A percentile compares a stretch with the other conserved stretches of the same genome.
Evolutionary conservation across 176 grass and related monocot genomes (phyloP).

Genomic region (Cenchrus fungigraminus): DNA sequence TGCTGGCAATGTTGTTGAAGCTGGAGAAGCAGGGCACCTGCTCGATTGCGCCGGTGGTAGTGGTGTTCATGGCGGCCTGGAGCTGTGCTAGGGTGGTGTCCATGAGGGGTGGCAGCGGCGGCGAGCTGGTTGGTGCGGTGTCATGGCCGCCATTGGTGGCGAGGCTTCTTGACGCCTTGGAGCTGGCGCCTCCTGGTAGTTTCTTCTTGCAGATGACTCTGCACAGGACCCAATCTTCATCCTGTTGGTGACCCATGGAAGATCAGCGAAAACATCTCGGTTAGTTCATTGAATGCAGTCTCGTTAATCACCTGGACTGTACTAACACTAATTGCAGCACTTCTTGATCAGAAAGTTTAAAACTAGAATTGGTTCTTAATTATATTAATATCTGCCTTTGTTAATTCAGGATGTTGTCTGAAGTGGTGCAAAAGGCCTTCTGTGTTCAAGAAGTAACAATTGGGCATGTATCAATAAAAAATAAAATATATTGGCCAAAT

Average conservation of each 20-base stretch:
- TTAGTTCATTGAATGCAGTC: slow-evolving; percentile 34
- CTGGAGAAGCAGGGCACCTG: slow-evolving; percentile 99
- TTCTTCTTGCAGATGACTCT: slow-evolving; percentile 88
- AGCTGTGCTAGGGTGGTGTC: slow-evolving; percentile 74
- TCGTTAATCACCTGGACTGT: slow-evolving; percentile 8
- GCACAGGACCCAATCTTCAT: slow-evolving; percentile 98
- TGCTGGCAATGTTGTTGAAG: slow-evolving; percentile 55
- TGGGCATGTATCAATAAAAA: background rate
- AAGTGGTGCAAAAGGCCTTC: background rate
- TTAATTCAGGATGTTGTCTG: background rate
- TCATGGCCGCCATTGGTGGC: slow-evolving; percentile 35
- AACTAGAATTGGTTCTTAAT: background rate
- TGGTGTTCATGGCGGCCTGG: slow-evolving; percentile 53
- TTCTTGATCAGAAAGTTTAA: no score
- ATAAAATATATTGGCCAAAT: background rate
- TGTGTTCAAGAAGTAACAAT: background rate
- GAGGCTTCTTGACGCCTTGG: slow-evolving; percentile 55
- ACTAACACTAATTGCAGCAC: slow-evolving; percentile 1
- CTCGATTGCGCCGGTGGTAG: slow-evolving; percentile 47
- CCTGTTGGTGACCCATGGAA: slow-evolving; percentile 47
- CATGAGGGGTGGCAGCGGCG: slow-evolving; percentile 70
- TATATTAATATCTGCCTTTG: background rate
- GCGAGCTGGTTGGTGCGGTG: slow-evolving; percentile 36
- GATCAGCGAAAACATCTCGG: slow-evolving; percentile 36
- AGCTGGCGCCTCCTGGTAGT: slow-evolving; percentile 35